These are phyloP conservation scores for Pyrenochaeta sp. DNA, from an alignment of 2,329 filamentous ascomycete species.

Conservation along the genomic window DNA sequence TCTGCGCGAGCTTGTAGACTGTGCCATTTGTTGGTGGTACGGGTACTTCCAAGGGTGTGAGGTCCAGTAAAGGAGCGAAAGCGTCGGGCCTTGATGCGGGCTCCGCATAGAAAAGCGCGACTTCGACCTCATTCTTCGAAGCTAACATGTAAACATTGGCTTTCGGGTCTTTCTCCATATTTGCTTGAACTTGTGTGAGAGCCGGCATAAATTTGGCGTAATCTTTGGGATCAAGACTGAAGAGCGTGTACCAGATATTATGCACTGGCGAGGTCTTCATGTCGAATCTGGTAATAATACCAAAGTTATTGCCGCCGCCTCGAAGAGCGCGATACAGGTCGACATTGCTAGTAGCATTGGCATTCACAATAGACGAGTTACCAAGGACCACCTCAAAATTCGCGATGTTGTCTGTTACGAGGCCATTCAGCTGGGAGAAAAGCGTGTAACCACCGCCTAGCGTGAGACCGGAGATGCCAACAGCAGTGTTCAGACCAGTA, in stretches of 20 bases:
- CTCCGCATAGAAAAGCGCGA: conserved; percentile 2
- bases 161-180: conserved; percentile 7
- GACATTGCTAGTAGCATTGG: conserved; percentile 28
- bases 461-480: conserved; percentile 46
- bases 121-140: not conserved
- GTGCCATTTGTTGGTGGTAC: conserved; percentile 4
- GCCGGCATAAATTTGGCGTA: conserved; percentile 11
- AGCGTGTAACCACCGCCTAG: conserved; percentile 37
- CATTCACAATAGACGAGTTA: conserved; percentile 44
- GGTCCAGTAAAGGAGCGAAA: not conserved
- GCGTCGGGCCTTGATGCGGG: not conserved
- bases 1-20: conserved; percentile 3
- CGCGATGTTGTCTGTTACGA: conserved; percentile 41
- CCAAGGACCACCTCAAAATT: conserved; percentile 48
- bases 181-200: conserved; percentile 6
- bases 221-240: conserved; percentile 24
- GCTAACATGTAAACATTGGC: conserved; percentile 5
- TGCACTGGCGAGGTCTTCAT: conserved; percentile 12
- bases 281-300: conserved; percentile 42
- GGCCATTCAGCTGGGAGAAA: conserved; percentile 31
- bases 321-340: conserved; percentile 51
- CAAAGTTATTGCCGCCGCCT: conserved; percentile 46
- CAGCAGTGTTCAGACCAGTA: conserved; percentile 6
- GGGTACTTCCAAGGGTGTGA: not conserved
- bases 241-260: conserved; percentile 21